phyloP scores from a whole-genome alignment of 2,329 filamentous ascomycete genomes.

The Pseudofabraea citricarpa region DNA sequence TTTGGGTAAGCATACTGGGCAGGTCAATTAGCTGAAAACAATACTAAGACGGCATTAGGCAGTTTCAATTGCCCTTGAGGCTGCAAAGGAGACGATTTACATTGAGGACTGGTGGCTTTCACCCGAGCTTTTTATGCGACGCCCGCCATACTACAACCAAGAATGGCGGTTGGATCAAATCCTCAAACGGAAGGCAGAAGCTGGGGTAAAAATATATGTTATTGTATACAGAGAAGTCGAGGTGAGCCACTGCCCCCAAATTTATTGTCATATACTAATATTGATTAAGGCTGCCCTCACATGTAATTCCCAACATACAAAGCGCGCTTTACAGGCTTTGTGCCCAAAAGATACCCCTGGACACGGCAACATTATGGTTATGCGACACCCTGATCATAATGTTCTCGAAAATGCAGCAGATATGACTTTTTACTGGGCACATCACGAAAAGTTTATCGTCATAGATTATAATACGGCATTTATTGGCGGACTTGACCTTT shows the following conservation, averaged over 20 bases:
- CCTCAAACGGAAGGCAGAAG: conserved; percentile 83
- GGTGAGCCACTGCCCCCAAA: conserved; percentile 9
- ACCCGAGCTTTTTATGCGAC: conserved; percentile 78
- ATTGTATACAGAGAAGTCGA: conserved; percentile 79
- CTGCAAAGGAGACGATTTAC: conserved; percentile 89
- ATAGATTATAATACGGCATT: conserved; percentile 90
- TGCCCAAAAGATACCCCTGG: conserved; percentile 80
- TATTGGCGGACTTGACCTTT: conserved; percentile 89
- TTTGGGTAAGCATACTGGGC: conserved; percentile 55
- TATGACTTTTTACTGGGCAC: conserved; percentile 97
- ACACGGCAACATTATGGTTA: conserved; percentile 80
- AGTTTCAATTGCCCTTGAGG: conserved; percentile 83
- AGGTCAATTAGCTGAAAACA: background rate
- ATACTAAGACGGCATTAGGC: conserved; percentile 38
- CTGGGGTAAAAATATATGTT: conserved; percentile 90
- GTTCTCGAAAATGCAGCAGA: conserved; percentile 89
- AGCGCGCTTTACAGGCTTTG: conserved; percentile 73
- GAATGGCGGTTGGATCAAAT: conserved; percentile 84
- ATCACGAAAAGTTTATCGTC: conserved; percentile 97
- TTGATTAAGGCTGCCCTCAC: conserved; percentile 70
- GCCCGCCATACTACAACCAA: conserved; percentile 77
- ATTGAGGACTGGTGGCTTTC: conserved; percentile 97
- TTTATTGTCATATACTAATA: conserved; percentile 3
- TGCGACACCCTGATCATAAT: conserved; percentile 94
- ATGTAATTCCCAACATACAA: conserved; percentile 91